phyloP scores from a whole-genome alignment of 1,284 basidiomycete species.

The Salmacisia buchloeana region DNA sequence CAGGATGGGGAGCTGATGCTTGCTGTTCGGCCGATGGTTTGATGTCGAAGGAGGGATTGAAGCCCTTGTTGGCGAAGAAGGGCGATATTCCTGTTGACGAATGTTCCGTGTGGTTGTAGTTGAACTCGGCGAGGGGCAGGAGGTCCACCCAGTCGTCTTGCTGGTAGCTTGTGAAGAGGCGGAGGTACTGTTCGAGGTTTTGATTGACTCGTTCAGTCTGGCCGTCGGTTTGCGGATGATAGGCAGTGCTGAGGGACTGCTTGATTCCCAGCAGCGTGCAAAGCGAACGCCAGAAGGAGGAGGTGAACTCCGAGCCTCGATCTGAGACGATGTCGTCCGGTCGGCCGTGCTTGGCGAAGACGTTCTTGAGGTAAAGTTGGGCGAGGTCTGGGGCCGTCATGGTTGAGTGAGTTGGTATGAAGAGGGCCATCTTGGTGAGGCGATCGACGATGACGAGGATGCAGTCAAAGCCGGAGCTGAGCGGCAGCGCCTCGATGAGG shows the following conservation, averaged over 20 bases:
- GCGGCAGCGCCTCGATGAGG: conserved; percentile 52
- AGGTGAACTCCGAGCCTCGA: conserved; percentile 49
- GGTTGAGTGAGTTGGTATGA: conserved; percentile 58
- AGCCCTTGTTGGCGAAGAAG: conserved; percentile 11
- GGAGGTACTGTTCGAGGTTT: conserved; percentile 46
- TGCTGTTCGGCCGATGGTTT: neutral
- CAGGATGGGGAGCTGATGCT: neutral
- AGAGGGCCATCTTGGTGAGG: conserved; percentile 48
- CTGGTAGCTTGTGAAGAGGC: conserved; percentile 22
- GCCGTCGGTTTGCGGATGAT: conserved; percentile 53
- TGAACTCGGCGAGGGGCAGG: conserved; percentile 15
- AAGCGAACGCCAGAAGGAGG: conserved; percentile 46
- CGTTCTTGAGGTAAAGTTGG: conserved; percentile 28
- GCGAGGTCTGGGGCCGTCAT: conserved; percentile 45
- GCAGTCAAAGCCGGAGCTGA: conserved; percentile 48
- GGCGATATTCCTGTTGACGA: conserved; percentile 6
- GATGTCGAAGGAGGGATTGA: conserved; percentile 7
- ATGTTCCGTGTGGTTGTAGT: conserved; percentile 6
- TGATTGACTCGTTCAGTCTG: conserved; percentile 55
- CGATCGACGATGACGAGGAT: conserved; percentile 53
- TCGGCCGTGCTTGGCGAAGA: conserved; percentile 50
- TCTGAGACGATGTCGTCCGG: conserved; percentile 51
- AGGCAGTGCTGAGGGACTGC: conserved; percentile 38
- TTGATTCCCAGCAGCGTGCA: conserved; percentile 25
- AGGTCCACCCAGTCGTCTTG: conserved; percentile 19